Conservation (phyloP, 257 asterid species). For the Nicotiana benthamiana region DNA sequence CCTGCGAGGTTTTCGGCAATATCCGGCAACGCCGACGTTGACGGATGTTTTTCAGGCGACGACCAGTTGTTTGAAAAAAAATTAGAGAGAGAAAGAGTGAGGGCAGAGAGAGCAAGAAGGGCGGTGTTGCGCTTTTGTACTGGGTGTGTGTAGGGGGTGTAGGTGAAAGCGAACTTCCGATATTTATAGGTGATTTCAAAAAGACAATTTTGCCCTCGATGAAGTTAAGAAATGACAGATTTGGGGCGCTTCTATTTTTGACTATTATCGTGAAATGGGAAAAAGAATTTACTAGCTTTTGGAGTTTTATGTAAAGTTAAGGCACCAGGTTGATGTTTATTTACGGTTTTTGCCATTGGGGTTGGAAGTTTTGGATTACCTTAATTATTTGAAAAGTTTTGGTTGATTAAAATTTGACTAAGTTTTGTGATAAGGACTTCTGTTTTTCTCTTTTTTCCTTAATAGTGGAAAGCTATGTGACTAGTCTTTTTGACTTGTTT, state of each 20-base stretch:
- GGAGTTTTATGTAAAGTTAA: slow-evolving; percentile 10
- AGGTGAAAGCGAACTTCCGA: slow-evolving; percentile 41
- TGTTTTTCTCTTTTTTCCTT: not conserved
- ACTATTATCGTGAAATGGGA: slow-evolving; percentile 34
- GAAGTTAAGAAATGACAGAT: slow-evolving; percentile 34
- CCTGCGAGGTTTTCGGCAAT: slow-evolving; percentile 2
- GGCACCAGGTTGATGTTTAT: not conserved
- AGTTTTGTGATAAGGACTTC: slow-evolving; percentile 10
- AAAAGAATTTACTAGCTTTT: slow-evolving; percentile 14
- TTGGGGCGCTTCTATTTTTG: slow-evolving; percentile 31
- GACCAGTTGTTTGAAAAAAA: slow-evolving; percentile 1
- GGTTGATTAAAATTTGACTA: slow-evolving; percentile 13
- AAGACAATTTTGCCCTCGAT: slow-evolving; percentile 38
- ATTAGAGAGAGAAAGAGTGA: slow-evolving; percentile 10
- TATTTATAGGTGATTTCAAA: slow-evolving; percentile 18
- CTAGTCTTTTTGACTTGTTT: not conserved
- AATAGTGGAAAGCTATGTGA: not conserved
- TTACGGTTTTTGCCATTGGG: slow-evolving; percentile 31
- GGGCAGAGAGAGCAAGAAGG: slow-evolving; percentile 13
- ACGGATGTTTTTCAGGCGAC: slow-evolving; percentile 7
- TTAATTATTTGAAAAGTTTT: slow-evolving; percentile 1
- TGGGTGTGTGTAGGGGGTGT: slow-evolving; percentile 17
- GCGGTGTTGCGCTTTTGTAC: slow-evolving; percentile 7
- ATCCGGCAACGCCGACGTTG: slow-evolving; percentile 10
- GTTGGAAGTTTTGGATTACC: not conserved